These are phyloP conservation scores for Trametes versicolor DNA, from an alignment of 1,284 basidiomycete species.

Conservation along the genomic window DNA sequence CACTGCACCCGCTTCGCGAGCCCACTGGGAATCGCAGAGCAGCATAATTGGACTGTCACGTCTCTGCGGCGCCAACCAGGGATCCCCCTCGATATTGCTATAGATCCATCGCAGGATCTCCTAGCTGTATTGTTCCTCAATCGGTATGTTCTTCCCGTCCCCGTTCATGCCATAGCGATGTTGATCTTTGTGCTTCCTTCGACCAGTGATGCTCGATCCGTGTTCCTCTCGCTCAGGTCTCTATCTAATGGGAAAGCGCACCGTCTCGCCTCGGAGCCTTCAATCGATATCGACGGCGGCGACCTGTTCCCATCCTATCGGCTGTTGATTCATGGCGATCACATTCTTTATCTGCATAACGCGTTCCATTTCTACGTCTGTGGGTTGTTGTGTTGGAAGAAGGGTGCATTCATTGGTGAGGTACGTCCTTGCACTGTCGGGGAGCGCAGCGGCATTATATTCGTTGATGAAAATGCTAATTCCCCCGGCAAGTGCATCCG, in stretches of 20 bases:
- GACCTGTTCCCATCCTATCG: too few relatives aligned
- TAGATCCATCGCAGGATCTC: not conserved
- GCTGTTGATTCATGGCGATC: not conserved
- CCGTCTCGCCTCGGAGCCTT: not conserved
- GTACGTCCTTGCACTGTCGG: not conserved
- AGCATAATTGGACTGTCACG: not conserved
- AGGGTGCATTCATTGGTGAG: not conserved
- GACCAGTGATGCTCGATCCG: too few relatives aligned
- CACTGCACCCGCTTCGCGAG: not conserved
- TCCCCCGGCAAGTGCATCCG: too few relatives aligned
- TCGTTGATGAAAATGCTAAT: too few relatives aligned
- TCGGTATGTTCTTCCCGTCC: not conserved
- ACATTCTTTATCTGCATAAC: not conserved
- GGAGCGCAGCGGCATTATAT: too few relatives aligned
- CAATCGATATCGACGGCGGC: too few relatives aligned
- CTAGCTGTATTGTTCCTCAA: not conserved
- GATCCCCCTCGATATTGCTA: not conserved
- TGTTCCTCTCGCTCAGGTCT: not conserved
- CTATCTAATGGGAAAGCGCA: not conserved
- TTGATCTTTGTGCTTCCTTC: too few relatives aligned
- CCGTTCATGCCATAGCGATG: too few relatives aligned
- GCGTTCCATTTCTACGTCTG: not conserved
- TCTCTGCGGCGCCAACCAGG: not conserved
- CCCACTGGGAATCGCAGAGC: not conserved
- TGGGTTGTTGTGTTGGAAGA: not conserved